Evolutionary conservation across 495 filamentous ascomycete genomes (phyloP), one percentile per base, ranked within the genome.

Genomic region (Penicillium robsamsonii): DNA sequence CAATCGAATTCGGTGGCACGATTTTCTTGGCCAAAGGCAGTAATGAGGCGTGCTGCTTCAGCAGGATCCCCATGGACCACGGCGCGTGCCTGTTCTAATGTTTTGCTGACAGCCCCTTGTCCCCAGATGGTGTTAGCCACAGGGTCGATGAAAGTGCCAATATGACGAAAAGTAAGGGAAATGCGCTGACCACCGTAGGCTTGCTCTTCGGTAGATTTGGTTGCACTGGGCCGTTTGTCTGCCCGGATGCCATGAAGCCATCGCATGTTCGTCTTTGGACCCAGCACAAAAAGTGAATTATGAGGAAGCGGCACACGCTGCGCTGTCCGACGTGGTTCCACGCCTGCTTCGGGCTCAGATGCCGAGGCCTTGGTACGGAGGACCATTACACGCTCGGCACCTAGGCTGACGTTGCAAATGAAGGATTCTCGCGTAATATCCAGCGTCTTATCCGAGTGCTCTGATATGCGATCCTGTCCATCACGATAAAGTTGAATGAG

Each of bases 401-500:
- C 94, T 18, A 99, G 78, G 56, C 90, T 96, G 45, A 97, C 85
- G 66, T 97, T 97, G 51, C 91, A 91, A 57, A 99, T 96, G 53
- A 74, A 89, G 12, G 85, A 92, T 12, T 81, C 86, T 41, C 81
- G 84, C 33, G 82, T 86, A 50, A 99, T 95, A 61, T 99, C 94
- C 6, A 99, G 73, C 0, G 93, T 96, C 73, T 99, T 99, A 65
- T 99, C 94, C 29, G 88, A 91, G 68, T 99, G 94, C 65, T 99
- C 95, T 9, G 91, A 96, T 57, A 99, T 99, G 61, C 89, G 88
- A 69, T 98, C 94, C n/a, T 86, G 81, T 18, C 95, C 92, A 61
- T 83, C 79, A 10, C 94, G 92, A 64, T 98, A 98, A 41, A 92
- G 82, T 66, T 98, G 94, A 33, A 97, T 93, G 13, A 98, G 78